A percentile compares a stretch with the other conserved stretches of the same genome.
phyloP scores from a whole-genome alignment of 257 asterid genomes.

The Cruciata laevipes region DNA sequence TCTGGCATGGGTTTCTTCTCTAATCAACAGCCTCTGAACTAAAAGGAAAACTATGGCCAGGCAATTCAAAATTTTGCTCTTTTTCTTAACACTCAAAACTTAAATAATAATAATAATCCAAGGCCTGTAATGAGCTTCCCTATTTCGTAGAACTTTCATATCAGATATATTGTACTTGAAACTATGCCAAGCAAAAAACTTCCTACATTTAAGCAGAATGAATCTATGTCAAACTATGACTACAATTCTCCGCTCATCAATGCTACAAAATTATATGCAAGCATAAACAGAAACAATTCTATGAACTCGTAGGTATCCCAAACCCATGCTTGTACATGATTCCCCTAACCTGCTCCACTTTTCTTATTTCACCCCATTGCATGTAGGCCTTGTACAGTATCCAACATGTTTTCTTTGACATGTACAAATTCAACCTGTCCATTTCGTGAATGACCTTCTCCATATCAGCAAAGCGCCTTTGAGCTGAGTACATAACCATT shows the following conservation, averaged over 20 bases:
- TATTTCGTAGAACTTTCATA: background rate
- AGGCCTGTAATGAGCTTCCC: background rate
- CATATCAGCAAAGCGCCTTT: slow-evolving; percentile 75
- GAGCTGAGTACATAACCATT: slow-evolving; percentile 70
- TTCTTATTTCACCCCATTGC: slow-evolving; percentile 40
- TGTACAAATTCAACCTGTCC: slow-evolving; percentile 43
- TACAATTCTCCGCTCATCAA: background rate
- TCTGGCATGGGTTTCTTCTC: background rate
- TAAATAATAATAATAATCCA: no score
- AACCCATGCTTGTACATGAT: slow-evolving; percentile 65
- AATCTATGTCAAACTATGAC: background rate
- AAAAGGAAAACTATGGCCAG: no score
- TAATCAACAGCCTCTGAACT: background rate
- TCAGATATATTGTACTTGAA: background rate
- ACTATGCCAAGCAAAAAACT: background rate
- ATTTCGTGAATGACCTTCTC: slow-evolving; percentile 71
- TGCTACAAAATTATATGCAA: background rate
- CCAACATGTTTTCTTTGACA: slow-evolving; percentile 54
- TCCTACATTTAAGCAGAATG: background rate
- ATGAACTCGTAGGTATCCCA: slow-evolving; percentile 26
- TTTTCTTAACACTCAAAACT: no score
- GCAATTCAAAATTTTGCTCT: no score
- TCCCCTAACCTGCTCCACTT: slow-evolving; percentile 59
- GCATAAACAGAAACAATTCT: slow-evolving; percentile 2
- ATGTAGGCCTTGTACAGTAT: slow-evolving; percentile 49